These are phyloP conservation scores for Scedosporium apiospermum DNA, from an alignment of 2,329 filamentous ascomycete species.

Conservation along the genomic window DNA sequence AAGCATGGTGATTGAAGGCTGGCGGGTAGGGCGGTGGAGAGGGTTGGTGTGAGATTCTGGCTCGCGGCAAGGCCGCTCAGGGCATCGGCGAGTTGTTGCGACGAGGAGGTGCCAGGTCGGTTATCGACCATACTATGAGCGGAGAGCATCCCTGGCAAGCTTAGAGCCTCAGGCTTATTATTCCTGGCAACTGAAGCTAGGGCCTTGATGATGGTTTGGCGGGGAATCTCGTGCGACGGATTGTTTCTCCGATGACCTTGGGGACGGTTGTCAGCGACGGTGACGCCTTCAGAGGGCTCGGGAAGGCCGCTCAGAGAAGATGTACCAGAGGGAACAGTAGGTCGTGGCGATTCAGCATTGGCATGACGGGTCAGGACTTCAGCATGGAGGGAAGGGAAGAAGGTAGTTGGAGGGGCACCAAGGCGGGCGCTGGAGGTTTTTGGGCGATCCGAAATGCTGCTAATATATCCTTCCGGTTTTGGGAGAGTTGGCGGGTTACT, in stretches of 20 bases:
- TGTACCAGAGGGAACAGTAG: slow-evolving; percentile 5
- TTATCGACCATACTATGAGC: slow-evolving; percentile 25
- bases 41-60: slow-evolving; percentile 18
- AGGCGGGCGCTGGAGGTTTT: slow-evolving; percentile 15
- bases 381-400: slow-evolving; percentile 10
- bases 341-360: slow-evolving; percentile 10
- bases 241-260: slow-evolving; percentile 34
- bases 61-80: slow-evolving; percentile 41
- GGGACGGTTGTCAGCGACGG: not conserved
- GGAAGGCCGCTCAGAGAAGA: slow-evolving; percentile 4
- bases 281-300: not conserved
- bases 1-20: slow-evolving; percentile 83
- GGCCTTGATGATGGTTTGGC: slow-evolving; percentile 76
- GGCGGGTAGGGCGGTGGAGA: slow-evolving; percentile 44
- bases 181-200: slow-evolving; percentile 57
- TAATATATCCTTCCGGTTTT: slow-evolving; percentile 16
- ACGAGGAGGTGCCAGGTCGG: slow-evolving; percentile 35
- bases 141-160: slow-evolving; percentile 50
- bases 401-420: slow-evolving; percentile 12
- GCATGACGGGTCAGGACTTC: slow-evolving; percentile 12
- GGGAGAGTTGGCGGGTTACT: slow-evolving; percentile 21
- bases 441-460: slow-evolving; percentile 15
- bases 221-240: slow-evolving; percentile 59
- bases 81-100: slow-evolving; percentile 55
- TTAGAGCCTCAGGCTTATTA: slow-evolving; percentile 53